These are phyloP conservation scores for Penicillium griseofulvum DNA, from an alignment of 2,329 filamentous ascomycete species.

Conservation along the genomic window DNA sequence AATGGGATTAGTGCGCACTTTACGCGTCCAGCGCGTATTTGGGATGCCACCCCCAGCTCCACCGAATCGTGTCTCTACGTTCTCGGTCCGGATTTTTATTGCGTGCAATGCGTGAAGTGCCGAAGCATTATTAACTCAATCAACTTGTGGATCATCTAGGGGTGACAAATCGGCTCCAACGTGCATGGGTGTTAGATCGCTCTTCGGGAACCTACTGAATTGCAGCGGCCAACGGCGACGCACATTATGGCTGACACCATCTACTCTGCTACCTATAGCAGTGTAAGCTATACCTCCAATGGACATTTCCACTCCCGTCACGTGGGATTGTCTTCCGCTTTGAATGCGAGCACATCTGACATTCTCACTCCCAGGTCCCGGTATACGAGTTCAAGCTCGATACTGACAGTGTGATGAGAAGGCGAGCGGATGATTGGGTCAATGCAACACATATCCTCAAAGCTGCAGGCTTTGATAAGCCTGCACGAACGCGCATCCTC, in stretches of 20 bases:
- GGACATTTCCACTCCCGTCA: neutral
- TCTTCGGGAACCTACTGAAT: slow-evolving; percentile 25
- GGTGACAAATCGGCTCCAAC: slow-evolving; percentile 8
- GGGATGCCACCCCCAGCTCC: slow-evolving; percentile 26
- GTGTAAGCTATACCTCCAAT: slow-evolving; percentile 44
- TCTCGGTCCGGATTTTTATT: slow-evolving; percentile 14
- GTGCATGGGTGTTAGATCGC: slow-evolving; percentile 15
- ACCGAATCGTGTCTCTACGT: slow-evolving; percentile 33
- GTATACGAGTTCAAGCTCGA: slow-evolving; percentile 92
- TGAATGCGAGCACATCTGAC: neutral
- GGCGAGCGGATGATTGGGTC: slow-evolving; percentile 92
- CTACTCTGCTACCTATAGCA: slow-evolving; percentile 66
- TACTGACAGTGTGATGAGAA: slow-evolving; percentile 91
- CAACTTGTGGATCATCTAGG: slow-evolving; percentile 12
- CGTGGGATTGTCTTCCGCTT: neutral
- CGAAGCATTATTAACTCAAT: slow-evolving; percentile 14
- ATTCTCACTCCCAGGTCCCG: slow-evolving; percentile 64
- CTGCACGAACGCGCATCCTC: slow-evolving; percentile 87
- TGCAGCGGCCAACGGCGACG: slow-evolving; percentile 20
- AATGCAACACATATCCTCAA: slow-evolving; percentile 99
- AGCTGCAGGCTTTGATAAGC: slow-evolving; percentile 95
- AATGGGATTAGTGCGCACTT: slow-evolving; percentile 35
- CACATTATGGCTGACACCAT: slow-evolving; percentile 46
- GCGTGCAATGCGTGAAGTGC: slow-evolving; percentile 14
- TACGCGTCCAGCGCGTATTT: slow-evolving; percentile 41